These are phyloP conservation scores for Aspergillus luchuensis DNA, from an alignment of 2,329 filamentous ascomycete species.

Conservation along the genomic window DNA sequence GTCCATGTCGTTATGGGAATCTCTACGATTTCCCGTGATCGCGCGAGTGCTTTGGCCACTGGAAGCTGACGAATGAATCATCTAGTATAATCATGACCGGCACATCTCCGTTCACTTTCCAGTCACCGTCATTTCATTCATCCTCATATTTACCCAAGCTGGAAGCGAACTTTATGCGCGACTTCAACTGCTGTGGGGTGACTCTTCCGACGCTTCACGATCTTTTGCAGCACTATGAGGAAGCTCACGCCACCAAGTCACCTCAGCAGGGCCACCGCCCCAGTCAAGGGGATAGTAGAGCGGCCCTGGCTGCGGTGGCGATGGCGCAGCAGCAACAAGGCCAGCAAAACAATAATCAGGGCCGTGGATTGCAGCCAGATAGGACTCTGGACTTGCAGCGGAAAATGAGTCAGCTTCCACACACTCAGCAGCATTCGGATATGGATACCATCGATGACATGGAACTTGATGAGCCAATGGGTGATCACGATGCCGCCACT, in stretches of 20 bases:
- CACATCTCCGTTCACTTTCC: constrained; percentile 87
- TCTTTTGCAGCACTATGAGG: constrained; percentile 93
- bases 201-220: constrained; percentile 91
- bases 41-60: neutral
- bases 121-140: constrained; percentile 94
- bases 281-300: constrained; percentile 55
- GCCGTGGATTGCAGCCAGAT: constrained; percentile 38
- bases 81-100: constrained; percentile 89
- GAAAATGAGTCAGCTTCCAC: constrained; percentile 38
- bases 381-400: constrained; percentile 40
- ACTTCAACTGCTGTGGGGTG: constrained; percentile 92
- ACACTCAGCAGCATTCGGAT: constrained; percentile 51
- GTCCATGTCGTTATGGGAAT: constrained; percentile 9
- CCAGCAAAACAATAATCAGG: constrained; percentile 46
- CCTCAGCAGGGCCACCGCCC: constrained; percentile 52
- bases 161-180: constrained; percentile 96
- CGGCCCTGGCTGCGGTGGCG: constrained; percentile 50
- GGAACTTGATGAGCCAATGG: constrained; percentile 89
- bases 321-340: constrained; percentile 55
- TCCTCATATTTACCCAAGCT: constrained; percentile 95
- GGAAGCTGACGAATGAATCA: constrained; percentile 17
- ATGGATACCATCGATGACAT: constrained; percentile 90
- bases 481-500: constrained; percentile 44
- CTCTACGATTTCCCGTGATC: constrained; percentile 9
- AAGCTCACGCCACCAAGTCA: constrained; percentile 78